A percentile compares a stretch with the other conserved stretches of the same genome.
phyloP scores from a whole-genome alignment of 78 protist genomes.

The Capsaspora owczarzaki region DNA sequence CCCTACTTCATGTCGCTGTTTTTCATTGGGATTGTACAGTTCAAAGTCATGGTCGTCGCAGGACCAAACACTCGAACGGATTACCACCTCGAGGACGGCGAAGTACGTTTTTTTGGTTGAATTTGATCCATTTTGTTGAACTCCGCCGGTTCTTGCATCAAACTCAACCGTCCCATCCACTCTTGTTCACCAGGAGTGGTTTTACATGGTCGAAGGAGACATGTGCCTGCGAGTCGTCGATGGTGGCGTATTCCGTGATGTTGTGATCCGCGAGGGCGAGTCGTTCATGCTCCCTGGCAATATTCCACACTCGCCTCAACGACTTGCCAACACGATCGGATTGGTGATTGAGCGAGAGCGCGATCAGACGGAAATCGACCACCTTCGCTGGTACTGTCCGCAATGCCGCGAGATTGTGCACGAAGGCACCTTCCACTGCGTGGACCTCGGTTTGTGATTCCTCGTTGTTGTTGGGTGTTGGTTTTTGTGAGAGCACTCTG shows the following conservation, averaged over 20 bases:
- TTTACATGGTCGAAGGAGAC: constrained; percentile 48
- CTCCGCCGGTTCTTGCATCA: too few relatives aligned
- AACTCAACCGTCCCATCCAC: too few relatives aligned
- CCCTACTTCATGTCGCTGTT: too few relatives aligned
- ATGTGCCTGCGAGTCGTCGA: constrained; percentile 13
- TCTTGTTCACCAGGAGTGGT: constrained; percentile 19
- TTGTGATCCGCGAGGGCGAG: constrained; percentile 51
- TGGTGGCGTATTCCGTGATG: constrained; percentile 9
- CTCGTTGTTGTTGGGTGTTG: neutral
- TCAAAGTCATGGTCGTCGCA: constrained; percentile 39
- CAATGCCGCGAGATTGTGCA: neutral
- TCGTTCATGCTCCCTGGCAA: constrained; percentile 26
- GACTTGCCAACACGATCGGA: constrained; percentile 24
- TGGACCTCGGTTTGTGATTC: neutral
- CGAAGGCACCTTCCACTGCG: neutral
- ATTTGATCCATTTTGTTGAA: too few relatives aligned
- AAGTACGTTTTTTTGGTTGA: too few relatives aligned
- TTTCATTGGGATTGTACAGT: too few relatives aligned
- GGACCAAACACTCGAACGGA: constrained; percentile 61
- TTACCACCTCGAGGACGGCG: constrained; percentile 49
- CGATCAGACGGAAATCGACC: constrained; percentile 17
- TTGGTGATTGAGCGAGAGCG: constrained; percentile 51
- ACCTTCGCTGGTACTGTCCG: constrained; percentile 26
- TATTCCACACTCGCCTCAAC: constrained; percentile 52
- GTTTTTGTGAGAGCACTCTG: neutral